A percentile compares a stretch with the other conserved stretches of the same genome.
Conservation (phyloP, 1,284 basidiomycete species). For the Agaricales sp. region DNA sequence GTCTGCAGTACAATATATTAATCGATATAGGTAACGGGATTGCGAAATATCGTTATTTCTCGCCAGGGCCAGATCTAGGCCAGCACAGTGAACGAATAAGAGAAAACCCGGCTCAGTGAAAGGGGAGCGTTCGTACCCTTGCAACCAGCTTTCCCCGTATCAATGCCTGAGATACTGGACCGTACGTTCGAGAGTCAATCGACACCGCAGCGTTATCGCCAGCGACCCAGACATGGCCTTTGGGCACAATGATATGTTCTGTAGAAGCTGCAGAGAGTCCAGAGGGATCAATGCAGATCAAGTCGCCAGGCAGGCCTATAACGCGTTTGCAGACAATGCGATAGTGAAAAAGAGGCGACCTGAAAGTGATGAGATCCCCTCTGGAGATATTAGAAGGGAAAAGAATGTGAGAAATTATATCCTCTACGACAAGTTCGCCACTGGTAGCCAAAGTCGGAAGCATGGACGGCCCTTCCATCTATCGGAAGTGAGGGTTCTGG, state of each 20-base stretch:
- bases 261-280: constrained; percentile 46
- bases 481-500: constrained; percentile 3
- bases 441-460: constrained; percentile 63
- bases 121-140: constrained; percentile 40
- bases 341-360: constrained; percentile 64
- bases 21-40: constrained; percentile 35
- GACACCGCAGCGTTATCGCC: constrained; percentile 86
- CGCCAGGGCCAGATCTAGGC: constrained; percentile 43
- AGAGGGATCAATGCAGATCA: constrained; percentile 80
- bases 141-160: constrained; percentile 71
- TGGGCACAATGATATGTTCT: constrained; percentile 69
- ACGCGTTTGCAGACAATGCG: constrained; percentile 85
- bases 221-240: constrained; percentile 84
- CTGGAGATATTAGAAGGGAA: constrained; percentile 45
- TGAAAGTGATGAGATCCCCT: constrained; percentile 77
- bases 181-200: constrained; percentile 84
- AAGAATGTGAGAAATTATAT: constrained; percentile 44
- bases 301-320: constrained; percentile 84
- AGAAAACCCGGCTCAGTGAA: constrained; percentile 1
- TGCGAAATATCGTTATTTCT: constrained; percentile 37
- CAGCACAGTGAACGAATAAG: constrained; percentile 4
- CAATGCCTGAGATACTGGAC: constrained; percentile 82
- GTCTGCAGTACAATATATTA: constrained; percentile 14
- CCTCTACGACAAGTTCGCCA: constrained; percentile 57
- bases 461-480: constrained; percentile 80